Percentiles rank a stretch among this genome's conserved stretches.
Evolutionary conservation across 2,329 filamentous ascomycete genomes (phyloP).

Genomic region (Xylariaceae sp.): DNA sequence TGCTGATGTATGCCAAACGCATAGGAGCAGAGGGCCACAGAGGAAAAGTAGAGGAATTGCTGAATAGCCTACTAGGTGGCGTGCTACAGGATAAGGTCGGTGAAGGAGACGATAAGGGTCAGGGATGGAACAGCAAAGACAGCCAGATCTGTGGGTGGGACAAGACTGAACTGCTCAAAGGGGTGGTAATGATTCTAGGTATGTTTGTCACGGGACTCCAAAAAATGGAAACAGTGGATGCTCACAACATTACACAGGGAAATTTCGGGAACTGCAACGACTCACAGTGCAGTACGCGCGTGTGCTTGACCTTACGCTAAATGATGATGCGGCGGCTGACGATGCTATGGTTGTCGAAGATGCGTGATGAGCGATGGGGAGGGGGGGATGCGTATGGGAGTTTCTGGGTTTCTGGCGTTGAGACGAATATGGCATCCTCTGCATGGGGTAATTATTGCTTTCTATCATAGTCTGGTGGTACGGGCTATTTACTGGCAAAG

Average conservation of each 20-base stretch:
- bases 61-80: constrained; percentile 75
- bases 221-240: constrained; percentile 4
- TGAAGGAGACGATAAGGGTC: constrained; percentile 41
- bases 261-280: constrained; percentile 90
- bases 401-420: constrained; percentile 15
- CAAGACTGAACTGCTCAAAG: constrained; percentile 77
- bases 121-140: constrained; percentile 60
- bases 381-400: neutral
- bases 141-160: constrained; percentile 87
- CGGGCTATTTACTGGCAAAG: neutral
- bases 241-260: constrained; percentile 53
- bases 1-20: constrained; percentile 98
- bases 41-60: constrained; percentile 85
- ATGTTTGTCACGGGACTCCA: constrained; percentile 36
- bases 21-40: constrained; percentile 84
- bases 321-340: constrained; percentile 39
- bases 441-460: neutral
- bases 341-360: constrained; percentile 35
- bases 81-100: constrained; percentile 52
- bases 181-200: constrained; percentile 90
- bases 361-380: constrained; percentile 13
- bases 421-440: neutral
- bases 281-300: constrained; percentile 93
- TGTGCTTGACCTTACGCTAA: constrained; percentile 59
- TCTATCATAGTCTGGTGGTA: no score